Percentiles rank a stretch among this genome's conserved stretches.
Conservation (phyloP, 306 rosid genomes). For the Arachis stenosperma region DNA sequence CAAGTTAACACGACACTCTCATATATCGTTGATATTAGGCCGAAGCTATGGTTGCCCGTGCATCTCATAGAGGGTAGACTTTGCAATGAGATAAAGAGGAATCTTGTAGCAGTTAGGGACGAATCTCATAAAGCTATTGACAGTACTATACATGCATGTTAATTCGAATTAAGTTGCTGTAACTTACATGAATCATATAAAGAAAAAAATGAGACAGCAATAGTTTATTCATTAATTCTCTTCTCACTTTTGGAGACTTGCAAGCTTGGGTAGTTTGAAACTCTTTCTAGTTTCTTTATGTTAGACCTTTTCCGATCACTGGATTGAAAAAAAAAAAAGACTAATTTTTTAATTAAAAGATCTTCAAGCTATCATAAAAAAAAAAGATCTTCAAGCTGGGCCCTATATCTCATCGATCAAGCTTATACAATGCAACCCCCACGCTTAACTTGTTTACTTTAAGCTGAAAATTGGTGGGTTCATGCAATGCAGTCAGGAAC, state of each 20-base stretch:
- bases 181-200: constrained; percentile 20
- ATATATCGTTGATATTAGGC: constrained; percentile 81
- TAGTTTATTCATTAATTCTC: constrained; percentile 29
- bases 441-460: no score
- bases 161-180: constrained; percentile 33
- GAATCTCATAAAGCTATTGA: constrained; percentile 56
- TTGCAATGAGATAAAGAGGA: constrained; percentile 71
- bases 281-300: not conserved
- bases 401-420: no score
- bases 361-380: no score
- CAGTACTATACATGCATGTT: constrained; percentile 25
- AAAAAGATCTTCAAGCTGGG: no score
- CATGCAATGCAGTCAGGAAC: no score
- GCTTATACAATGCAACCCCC: no score
- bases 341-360: no score
- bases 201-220: constrained; percentile 14
- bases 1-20: constrained; percentile 50
- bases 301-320: no score
- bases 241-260: not conserved
- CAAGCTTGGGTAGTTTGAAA: constrained; percentile 7
- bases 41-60: constrained; percentile 82
- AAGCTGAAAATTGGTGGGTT: no score
- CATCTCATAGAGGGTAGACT: constrained; percentile 76
- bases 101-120: constrained; percentile 65
- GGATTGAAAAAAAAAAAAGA: no score